These are phyloP conservation scores for Beauveria asiatica DNA, from an alignment of 2,329 filamentous ascomycete genomes.

Conservation along the genomic window DNA sequence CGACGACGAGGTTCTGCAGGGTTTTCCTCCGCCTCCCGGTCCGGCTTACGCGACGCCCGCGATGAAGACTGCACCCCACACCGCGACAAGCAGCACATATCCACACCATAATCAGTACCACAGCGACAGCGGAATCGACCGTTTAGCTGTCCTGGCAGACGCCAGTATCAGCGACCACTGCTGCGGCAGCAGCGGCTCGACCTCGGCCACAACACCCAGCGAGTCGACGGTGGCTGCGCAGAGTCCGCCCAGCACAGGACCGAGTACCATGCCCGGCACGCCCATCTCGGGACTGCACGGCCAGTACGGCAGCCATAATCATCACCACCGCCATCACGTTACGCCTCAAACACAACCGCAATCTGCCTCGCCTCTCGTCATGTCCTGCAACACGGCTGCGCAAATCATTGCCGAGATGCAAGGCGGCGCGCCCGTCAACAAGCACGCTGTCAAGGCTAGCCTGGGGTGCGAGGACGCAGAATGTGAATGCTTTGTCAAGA, in stretches of 20 bases:
- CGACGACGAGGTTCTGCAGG: constrained; percentile 20
- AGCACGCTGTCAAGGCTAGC: constrained; percentile 16
- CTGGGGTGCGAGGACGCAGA: constrained; percentile 22
- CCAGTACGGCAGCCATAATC: not conserved
- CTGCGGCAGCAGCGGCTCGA: constrained; percentile 10
- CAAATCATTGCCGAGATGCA: constrained; percentile 33
- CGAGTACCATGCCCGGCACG: constrained; percentile 11
- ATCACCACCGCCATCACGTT: not conserved
- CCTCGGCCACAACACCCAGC: constrained; percentile 1
- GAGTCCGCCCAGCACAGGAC: constrained; percentile 8
- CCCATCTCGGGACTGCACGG: constrained; percentile 1
- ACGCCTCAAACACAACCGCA: not conserved
- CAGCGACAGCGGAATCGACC: constrained; percentile 18
- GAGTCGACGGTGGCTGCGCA: not conserved
- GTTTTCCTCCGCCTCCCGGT: not conserved
- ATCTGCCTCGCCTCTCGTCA: constrained; percentile 21
- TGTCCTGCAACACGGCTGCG: constrained; percentile 27
- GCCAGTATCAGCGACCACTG: constrained; percentile 26
- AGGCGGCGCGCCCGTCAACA: constrained; percentile 21
- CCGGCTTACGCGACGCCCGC: not conserved
- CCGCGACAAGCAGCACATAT: not conserved
- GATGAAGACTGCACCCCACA: not conserved
- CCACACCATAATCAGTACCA: constrained; percentile 2
- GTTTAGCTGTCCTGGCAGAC: constrained; percentile 30
- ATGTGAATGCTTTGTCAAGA: constrained; percentile 14